phyloP scores from a whole-genome alignment of 768 basidiomycete species.

The Pilatotrama ljubarskyi region DNA sequence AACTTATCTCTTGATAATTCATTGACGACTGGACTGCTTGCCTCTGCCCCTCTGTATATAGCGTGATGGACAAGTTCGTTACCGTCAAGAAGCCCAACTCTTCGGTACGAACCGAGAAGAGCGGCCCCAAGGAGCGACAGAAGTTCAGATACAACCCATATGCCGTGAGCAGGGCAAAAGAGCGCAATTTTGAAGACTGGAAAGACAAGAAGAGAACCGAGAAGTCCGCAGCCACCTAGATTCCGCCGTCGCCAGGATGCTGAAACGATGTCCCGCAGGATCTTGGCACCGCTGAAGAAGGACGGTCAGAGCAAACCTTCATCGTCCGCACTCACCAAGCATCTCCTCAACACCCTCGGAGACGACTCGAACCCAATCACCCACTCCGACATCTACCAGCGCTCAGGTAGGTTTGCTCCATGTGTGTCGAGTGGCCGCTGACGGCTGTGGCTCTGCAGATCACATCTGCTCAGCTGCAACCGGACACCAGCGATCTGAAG shows the following conservation, averaged over 20 bases:
- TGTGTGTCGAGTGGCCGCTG: background rate
- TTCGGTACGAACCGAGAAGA: conserved; percentile 15
- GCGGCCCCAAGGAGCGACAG: conserved; percentile 21
- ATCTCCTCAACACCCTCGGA: conserved; percentile 60
- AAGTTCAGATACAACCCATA: conserved; percentile 34
- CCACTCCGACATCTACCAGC: conserved; percentile 61
- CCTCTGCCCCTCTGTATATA: background rate
- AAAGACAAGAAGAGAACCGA: conserved; percentile 28
- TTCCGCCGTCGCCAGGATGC: too few species aligned
- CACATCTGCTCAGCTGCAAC: conserved; percentile 61
- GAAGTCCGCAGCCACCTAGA: conserved; percentile 13
- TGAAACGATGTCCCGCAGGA: conserved; percentile 19
- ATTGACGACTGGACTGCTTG: background rate
- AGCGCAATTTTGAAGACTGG: conserved; percentile 30
- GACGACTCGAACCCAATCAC: conserved; percentile 78
- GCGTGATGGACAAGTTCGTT: conserved; percentile 37
- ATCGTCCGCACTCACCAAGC: conserved; percentile 50
- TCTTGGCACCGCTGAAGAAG: conserved; percentile 33
- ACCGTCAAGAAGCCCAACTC: conserved; percentile 27
- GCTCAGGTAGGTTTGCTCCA: conserved; percentile 49
- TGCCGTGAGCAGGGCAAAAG: conserved; percentile 23
- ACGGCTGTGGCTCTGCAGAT: conserved; percentile 38
- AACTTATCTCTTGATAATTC: background rate
- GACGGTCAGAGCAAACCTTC: conserved; percentile 38
- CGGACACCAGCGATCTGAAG: conserved; percentile 35